Base-by-base conservation (phyloP, 2,329 filamentous ascomycete species). In the Alternaria ethzedia region DNA sequence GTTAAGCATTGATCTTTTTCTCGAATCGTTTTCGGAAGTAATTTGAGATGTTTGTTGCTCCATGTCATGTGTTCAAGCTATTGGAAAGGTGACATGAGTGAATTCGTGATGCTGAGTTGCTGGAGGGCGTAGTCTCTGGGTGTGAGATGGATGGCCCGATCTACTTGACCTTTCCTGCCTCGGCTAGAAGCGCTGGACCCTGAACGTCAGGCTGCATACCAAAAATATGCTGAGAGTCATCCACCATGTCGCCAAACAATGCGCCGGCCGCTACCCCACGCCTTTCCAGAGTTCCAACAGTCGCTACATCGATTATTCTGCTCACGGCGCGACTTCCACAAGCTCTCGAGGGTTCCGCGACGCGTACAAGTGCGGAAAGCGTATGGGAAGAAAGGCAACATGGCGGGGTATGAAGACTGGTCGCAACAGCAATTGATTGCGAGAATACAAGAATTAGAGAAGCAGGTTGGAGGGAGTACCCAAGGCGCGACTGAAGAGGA, bases 381-480 rank as follows among this genome's bases (percentile, higher is more conserved):
- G 17, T 59, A 60, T 32, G 65, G 66, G 13, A 61, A 55, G 58
- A 64, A 52, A 62, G 23, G 23, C 56, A 65, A 61, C 45, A 76
- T 76, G 72, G 68, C 65, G 57, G 70, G 66, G 57, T 79, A 79
- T 64, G 72, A 72, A 52, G 60, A 70, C 55, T 79, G 77, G 76
- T 68, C 73, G 50, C 76, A 76, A 51, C 63, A 77, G 60, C 75
- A 78, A 59, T 63, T 79, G 63, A 75, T 79, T 67, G 73, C 73
- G 36, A 67, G 71, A 13, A 78, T 79, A 56, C 66, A 75, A 57
- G 74, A 79, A 49, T 28, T 79, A 50, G 77, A 79, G 60, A 65
- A 65, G 49, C 65, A 72, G 36, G 44, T 71, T 11, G 59, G 54
- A 32, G 15, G 26, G 11, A 43, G 12, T 23, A 51, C 50, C 6